Evolutionary conservation across 805 yeast genomes (phyloP), one percentile per base, ranked within the genome.

Genomic region (Phaffomyces thermotolerans): DNA sequence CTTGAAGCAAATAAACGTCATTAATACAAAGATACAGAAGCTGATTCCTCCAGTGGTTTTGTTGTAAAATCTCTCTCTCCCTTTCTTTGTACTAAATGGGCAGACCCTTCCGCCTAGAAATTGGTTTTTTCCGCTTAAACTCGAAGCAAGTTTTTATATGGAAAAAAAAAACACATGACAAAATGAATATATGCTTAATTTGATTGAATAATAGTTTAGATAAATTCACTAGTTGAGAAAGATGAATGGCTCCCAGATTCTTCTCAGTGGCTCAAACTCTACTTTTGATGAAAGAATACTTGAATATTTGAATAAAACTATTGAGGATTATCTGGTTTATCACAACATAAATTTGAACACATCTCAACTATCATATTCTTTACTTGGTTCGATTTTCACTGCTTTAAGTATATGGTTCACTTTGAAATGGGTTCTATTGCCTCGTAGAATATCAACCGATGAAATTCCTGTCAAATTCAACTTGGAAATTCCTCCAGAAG

Each of bases 401-500:
- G 46, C 49, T 3, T 12, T 48, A 1, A 4, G 44, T 1, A 17
- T 49, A 9, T 54, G 52, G 51, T 4, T 47, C 5, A 6, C 47
- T 9, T 23, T 43, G 8, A 49, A 51, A 29, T 53, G 52, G 36
- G 15, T 37, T 3, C 13, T 47, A 34, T 27, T 40, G 31, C 36
- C 45, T 41, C 10, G 18, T 33, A 22, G 34, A 24, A 18, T 33
- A 22, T 23, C 38, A 17, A 40, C 18, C 6, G 46, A 41, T 23
- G 59, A 55, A 39, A 49, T 50, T 25, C 50, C 76, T 10, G 45
- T 63, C 17, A 77, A 75, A 50, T 68, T 81, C 52, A 71, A 70
- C 36, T 58, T 81, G 17, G 73, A 79, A 4, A 66, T 79, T 27
- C 95, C 95, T 3, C 84, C 75, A 48, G 87, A 83, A 56, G 88